These are phyloP conservation scores for Tylopilus vinaceipallidus DNA, from an alignment of 768 basidiomycete species.

Conservation along the genomic window DNA sequence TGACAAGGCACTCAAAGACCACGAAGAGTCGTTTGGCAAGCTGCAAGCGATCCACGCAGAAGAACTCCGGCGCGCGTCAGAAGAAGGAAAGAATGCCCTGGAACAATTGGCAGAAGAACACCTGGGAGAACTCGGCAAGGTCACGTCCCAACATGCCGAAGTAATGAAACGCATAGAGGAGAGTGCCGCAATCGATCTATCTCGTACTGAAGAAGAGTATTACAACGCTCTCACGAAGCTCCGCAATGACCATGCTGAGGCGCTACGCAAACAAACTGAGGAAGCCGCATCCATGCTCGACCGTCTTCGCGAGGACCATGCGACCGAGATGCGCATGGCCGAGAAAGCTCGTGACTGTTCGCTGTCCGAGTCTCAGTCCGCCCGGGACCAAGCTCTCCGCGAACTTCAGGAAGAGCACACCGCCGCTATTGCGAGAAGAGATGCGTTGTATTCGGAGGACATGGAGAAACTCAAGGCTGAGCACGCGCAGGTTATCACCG, in stretches of 20 bases:
- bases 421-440: conserved; percentile 63
- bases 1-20: conserved; percentile 51
- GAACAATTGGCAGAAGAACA: conserved; percentile 52
- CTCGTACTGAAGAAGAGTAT: conserved; percentile 76
- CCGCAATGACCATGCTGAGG: conserved; percentile 66
- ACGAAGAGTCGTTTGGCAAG: conserved; percentile 58
- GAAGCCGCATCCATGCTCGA: conserved; percentile 65
- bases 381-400: conserved; percentile 58
- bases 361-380: conserved; percentile 70
- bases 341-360: conserved; percentile 76
- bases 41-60: conserved; percentile 54
- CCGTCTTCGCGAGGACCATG: conserved; percentile 74
- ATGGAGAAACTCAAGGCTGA: conserved; percentile 63
- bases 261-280: conserved; percentile 57
- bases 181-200: conserved; percentile 52
- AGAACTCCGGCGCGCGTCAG: conserved; percentile 49
- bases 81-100: conserved; percentile 53
- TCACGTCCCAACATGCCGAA: conserved; percentile 53
- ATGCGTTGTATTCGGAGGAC: conserved; percentile 62
- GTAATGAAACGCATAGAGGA: conserved; percentile 60
- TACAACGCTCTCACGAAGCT: conserved; percentile 78
- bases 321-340: conserved; percentile 64
- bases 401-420: conserved; percentile 73
- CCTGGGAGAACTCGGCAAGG: conserved; percentile 46
- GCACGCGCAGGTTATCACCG: conserved; percentile 50